These are phyloP conservation scores for Colletotrichum filicis DNA, from an alignment of 2,329 filamentous ascomycete genomes.

Conservation along the genomic window DNA sequence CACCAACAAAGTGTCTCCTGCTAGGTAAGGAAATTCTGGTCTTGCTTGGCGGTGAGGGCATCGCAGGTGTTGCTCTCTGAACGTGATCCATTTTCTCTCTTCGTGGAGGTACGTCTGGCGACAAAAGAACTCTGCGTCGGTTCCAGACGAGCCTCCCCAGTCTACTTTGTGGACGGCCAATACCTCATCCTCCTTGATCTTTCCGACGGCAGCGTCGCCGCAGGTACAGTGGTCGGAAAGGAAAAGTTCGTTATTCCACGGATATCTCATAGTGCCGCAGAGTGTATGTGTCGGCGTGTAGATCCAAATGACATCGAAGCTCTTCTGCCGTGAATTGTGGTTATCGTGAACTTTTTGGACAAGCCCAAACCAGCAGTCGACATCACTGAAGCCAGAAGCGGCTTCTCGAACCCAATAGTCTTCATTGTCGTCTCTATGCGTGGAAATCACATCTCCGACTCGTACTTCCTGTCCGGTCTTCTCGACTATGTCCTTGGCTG, in stretches of 20 bases:
- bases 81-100: slow-evolving; percentile 70
- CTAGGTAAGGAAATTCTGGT: slow-evolving; percentile 44
- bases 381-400: slow-evolving; percentile 52
- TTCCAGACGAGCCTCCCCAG: slow-evolving; percentile 63
- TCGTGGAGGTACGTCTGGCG: slow-evolving; percentile 74
- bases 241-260: slow-evolving; percentile 79
- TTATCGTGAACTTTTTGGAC: slow-evolving; percentile 66
- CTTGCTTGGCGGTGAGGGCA: slow-evolving; percentile 55
- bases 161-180: slow-evolving; percentile 67
- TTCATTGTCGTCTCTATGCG: slow-evolving; percentile 54
- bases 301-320: slow-evolving; percentile 78
- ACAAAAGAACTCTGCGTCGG: slow-evolving; percentile 69
- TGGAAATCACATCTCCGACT: slow-evolving; percentile 52
- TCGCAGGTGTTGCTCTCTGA: slow-evolving; percentile 63
- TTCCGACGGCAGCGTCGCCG: slow-evolving; percentile 47
- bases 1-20: slow-evolving; percentile 71
- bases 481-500: slow-evolving; percentile 33
- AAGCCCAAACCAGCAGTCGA: slow-evolving; percentile 75
- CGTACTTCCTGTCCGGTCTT: background rate
- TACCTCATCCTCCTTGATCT: slow-evolving; percentile 66
- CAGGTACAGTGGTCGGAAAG: slow-evolving; percentile 83
- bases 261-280: slow-evolving; percentile 75
- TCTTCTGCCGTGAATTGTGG: slow-evolving; percentile 44
- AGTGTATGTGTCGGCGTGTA: slow-evolving; percentile 78
- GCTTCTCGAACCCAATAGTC: slow-evolving; percentile 67